A percentile compares a stretch with the other conserved stretches of the same genome.
phyloP scores from a whole-genome alignment of 148 eudicot genomes.

The Mesembryanthemum crystallinum region DNA sequence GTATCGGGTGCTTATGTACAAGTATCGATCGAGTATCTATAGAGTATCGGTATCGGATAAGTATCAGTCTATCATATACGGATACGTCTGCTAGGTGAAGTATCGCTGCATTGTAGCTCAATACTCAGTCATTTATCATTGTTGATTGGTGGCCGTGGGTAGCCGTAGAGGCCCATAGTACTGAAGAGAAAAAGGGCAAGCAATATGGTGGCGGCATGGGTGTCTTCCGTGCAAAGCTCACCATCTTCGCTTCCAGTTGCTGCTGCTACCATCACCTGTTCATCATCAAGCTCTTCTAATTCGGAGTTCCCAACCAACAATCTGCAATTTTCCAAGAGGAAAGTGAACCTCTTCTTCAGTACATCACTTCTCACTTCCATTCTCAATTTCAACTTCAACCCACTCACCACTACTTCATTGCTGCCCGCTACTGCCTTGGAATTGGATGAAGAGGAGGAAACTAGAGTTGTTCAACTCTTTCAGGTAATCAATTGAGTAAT shows the following conservation, averaged over 20 bases:
- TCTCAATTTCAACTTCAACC: conserved; percentile 23
- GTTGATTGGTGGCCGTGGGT: no score
- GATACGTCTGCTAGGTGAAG: no score
- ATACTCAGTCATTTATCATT: no score
- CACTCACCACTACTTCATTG: conserved; percentile 3
- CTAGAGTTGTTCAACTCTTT: conserved; percentile 52
- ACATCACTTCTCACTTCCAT: conserved; percentile 30
- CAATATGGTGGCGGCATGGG: not conserved
- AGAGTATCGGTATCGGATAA: no score
- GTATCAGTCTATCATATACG: no score
- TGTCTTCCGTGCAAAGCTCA: not conserved
- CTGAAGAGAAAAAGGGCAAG: not conserved
- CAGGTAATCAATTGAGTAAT: conserved; percentile 39
- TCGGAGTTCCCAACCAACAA: conserved; percentile 6
- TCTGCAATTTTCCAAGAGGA: conserved; percentile 31
- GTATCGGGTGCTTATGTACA: no score
- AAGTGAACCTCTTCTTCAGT: conserved; percentile 27
- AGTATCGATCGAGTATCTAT: no score
- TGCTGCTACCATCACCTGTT: conserved; percentile 1
- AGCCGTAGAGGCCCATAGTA: no score
- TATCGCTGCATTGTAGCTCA: no score
- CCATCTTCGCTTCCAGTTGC: conserved; percentile 2
- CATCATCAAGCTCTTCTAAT: not conserved
- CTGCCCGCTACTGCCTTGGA: conserved; percentile 49
- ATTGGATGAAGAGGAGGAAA: conserved; percentile 59